Evolutionary conservation across 768 basidiomycete species (phyloP), one percentile per base, ranked within the genome.

Genomic region (Pisolithus albus): DNA sequence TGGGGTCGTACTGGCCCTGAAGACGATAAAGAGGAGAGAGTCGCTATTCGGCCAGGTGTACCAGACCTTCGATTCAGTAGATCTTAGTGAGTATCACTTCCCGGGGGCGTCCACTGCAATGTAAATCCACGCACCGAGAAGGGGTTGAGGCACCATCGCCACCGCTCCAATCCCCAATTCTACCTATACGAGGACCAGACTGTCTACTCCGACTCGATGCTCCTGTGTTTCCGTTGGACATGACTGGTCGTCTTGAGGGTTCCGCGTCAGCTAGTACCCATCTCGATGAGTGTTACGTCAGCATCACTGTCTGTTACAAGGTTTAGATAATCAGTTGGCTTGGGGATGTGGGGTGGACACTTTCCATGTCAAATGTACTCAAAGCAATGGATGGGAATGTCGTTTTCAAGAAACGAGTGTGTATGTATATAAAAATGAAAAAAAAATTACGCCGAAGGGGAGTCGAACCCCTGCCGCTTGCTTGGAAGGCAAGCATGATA

Each of bases 401-500:
- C 26, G 26, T 26, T 4, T 7, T 4, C 26, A 5, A 26, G 4
- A 26, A 3, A 5, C 5, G 26, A 26, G 26, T 30, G 10, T 30
- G 8, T 7, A 30, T 2, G 3, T 34, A 11, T 34, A 43, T 26
- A 24, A 44, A 15, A 24, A 15, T 30, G 28, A 47, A 34, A 53
- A 34, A 53, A 53, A 49, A 38, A 45, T 2, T 66, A 67, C 66
- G 60, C 79, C 75, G 74, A 80, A 82, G 75, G 81, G 81, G 81
- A 83, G 78, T 83, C 81, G 81, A 83, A 83, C 81, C 81, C 81
- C 75, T 82, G 80, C 82, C 80, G 79, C 80, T 75, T 75, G 74
- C 73, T 75, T 86, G 84, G 85, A 86, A 86, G 84, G 83, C 84
- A 86, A 86, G 86, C 84, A 88, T 87, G 84, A 86, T 87, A 87